phyloP scores from a whole-genome alignment of 2,329 filamentous ascomycete genomes.

The Amylocarpus encephaloides region DNA sequence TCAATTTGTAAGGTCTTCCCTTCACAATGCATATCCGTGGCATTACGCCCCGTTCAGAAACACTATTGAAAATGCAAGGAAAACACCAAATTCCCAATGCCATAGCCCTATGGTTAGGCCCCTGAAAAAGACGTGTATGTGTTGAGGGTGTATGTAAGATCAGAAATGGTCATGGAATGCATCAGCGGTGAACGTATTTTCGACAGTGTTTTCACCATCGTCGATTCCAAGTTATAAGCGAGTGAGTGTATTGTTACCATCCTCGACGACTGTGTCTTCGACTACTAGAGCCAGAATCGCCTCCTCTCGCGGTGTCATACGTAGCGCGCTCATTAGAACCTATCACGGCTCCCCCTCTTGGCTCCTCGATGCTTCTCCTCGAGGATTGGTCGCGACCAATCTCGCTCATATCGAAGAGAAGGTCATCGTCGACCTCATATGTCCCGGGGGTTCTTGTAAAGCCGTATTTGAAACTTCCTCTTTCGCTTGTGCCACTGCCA shows the following conservation, averaged over 20 bases:
- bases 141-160: slow-evolving; percentile 15
- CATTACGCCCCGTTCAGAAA: neutral
- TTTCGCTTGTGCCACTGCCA: slow-evolving; percentile 32
- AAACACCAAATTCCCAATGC: slow-evolving; percentile 6
- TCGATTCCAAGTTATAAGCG: neutral
- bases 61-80: slow-evolving; percentile 1
- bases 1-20: slow-evolving; percentile 22
- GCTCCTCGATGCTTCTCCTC: slow-evolving; percentile 52
- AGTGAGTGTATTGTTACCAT: slow-evolving; percentile 16
- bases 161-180: slow-evolving; percentile 24
- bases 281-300: slow-evolving; percentile 28
- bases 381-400: slow-evolving; percentile 48
- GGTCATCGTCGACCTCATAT: slow-evolving; percentile 56
- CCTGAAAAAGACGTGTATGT: slow-evolving; percentile 10
- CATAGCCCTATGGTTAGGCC: slow-evolving; percentile 10
- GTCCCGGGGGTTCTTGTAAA: slow-evolving; percentile 37
- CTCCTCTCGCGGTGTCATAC: slow-evolving; percentile 21
- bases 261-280: slow-evolving; percentile 28
- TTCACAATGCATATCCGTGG: slow-evolving; percentile 2
- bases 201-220: neutral
- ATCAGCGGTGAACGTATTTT: slow-evolving; percentile 22
- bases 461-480: slow-evolving; percentile 36
- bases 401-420: slow-evolving; percentile 69
- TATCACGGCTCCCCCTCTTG: slow-evolving; percentile 21
- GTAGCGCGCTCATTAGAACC: slow-evolving; percentile 19